phyloP scores from a whole-genome alignment of 2,329 filamentous ascomycete genomes.

The Fusarium udum region DNA sequence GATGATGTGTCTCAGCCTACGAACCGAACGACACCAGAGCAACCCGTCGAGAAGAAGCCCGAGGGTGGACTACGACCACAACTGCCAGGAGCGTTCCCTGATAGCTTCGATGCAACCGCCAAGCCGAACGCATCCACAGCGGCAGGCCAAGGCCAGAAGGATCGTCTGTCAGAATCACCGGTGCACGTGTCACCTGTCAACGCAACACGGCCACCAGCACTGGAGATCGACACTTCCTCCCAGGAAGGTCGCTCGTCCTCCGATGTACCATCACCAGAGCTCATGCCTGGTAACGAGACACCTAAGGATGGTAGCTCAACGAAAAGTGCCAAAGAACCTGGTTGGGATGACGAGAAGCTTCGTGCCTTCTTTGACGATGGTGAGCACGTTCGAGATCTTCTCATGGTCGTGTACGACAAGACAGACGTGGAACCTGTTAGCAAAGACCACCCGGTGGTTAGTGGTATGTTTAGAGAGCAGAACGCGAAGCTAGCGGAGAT shows the following conservation, averaged over 20 bases:
- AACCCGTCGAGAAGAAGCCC: slow-evolving; percentile 27
- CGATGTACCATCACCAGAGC: slow-evolving; percentile 72
- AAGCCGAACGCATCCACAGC: slow-evolving; percentile 48
- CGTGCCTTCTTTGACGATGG: slow-evolving; percentile 91
- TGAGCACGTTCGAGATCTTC: slow-evolving; percentile 86
- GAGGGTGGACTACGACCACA: slow-evolving; percentile 46
- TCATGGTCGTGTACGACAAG: slow-evolving; percentile 93
- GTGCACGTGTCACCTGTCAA: slow-evolving; percentile 61
- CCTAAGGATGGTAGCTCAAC: slow-evolving; percentile 50
- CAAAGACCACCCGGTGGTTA: slow-evolving; percentile 85
- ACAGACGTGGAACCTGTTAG: slow-evolving; percentile 81
- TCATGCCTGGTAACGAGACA: slow-evolving; percentile 58
- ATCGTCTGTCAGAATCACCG: slow-evolving; percentile 73
- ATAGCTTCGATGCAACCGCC: slow-evolving; percentile 50
- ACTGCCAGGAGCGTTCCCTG: slow-evolving; percentile 53
- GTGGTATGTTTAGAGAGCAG: slow-evolving; percentile 84
- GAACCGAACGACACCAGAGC: slow-evolving; percentile 29
- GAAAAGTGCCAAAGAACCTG: slow-evolving; percentile 53
- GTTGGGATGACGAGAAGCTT: slow-evolving; percentile 88
- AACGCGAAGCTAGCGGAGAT: slow-evolving; percentile 88
- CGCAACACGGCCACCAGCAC: slow-evolving; percentile 67
- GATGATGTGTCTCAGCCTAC: slow-evolving; percentile 47
- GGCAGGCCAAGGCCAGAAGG: slow-evolving; percentile 45
- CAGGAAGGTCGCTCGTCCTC: slow-evolving; percentile 72
- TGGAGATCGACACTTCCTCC: slow-evolving; percentile 76